These are phyloP conservation scores for Pythium vanterpoolii DNA, from an alignment of 352 stramenopile genomes.

Conservation along the genomic window DNA sequence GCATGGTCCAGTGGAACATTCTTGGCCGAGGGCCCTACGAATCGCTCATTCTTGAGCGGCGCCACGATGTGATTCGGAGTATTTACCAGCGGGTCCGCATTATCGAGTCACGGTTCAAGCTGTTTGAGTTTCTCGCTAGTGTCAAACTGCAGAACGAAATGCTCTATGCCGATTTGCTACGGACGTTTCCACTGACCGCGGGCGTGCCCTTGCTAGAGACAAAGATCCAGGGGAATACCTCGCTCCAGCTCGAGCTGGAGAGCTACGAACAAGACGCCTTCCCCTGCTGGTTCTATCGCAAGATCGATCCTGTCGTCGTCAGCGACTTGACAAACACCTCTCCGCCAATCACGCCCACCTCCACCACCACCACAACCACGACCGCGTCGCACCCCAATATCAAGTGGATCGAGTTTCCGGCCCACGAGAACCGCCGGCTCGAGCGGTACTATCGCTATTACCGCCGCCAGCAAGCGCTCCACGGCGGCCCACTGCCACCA, in stretches of 20 bases:
- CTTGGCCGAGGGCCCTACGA: constrained; percentile 74
- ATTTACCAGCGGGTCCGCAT: constrained; percentile 69
- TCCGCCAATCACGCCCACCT: background rate
- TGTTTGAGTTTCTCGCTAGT: constrained; percentile 81
- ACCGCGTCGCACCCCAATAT: constrained; percentile 5
- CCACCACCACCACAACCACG: background rate
- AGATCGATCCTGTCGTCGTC: constrained; percentile 28
- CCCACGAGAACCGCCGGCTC: constrained; percentile 66
- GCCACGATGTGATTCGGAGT: constrained; percentile 63
- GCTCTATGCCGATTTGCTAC: constrained; percentile 66
- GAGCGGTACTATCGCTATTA: constrained; percentile 72
- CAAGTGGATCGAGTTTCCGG: constrained; percentile 78
- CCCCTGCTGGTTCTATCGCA: constrained; percentile 83
- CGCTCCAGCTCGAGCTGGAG: constrained; percentile 38
- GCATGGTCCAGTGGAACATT: constrained; percentile 88
- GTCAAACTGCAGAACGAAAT: constrained; percentile 86
- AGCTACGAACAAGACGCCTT: constrained; percentile 59
- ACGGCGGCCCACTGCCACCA: constrained; percentile 34
- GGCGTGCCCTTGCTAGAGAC: constrained; percentile 44
- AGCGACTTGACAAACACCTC: background rate
- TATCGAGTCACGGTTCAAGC: constrained; percentile 71
- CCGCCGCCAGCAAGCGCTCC: constrained; percentile 42
- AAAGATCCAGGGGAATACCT: constrained; percentile 39
- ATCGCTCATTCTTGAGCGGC: constrained; percentile 54
- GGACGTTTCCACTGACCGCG: constrained; percentile 40